Conservation (phyloP, 139 green algal species). For the Bryopsis sp. region DNA sequence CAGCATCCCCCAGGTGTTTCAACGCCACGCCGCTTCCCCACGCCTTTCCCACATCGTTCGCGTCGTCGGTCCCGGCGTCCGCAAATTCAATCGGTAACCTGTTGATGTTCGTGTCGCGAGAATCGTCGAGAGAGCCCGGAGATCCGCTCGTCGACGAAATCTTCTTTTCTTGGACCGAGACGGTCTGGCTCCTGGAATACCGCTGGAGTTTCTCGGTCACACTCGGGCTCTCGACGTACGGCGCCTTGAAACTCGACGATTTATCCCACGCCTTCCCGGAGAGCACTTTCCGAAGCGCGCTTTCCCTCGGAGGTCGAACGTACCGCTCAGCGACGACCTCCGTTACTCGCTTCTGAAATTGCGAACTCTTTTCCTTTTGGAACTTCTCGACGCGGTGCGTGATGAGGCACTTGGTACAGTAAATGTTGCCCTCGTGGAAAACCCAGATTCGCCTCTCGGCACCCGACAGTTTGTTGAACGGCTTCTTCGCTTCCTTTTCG, state of each 20-base stretch:
- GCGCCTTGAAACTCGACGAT: background rate
- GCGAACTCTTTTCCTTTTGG: background rate
- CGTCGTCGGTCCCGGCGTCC: too few species aligned
- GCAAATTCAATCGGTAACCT: too few species aligned
- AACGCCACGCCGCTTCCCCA: too few species aligned
- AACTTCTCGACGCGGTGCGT: background rate
- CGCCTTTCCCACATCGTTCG: too few species aligned
- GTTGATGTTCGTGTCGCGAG: too few species aligned
- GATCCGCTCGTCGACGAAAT: too few species aligned
- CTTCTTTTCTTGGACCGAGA: too few species aligned
- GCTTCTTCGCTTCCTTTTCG: background rate
- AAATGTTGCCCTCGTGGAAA: background rate
- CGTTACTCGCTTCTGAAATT: background rate
- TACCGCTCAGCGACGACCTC: background rate
- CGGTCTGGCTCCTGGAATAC: too few species aligned
- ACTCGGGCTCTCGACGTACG: background rate
- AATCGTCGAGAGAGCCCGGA: too few species aligned
- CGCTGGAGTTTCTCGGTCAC: slow-evolving; percentile 1
- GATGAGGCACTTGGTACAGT: slow-evolving; percentile 9
- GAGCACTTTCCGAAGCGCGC: background rate
- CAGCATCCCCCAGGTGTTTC: too few species aligned
- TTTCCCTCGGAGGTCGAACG: background rate
- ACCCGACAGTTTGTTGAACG: background rate
- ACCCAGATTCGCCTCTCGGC: background rate
- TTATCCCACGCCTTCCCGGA: slow-evolving; percentile 9